Conservation (phyloP, 305 asterid genomes). For the Fraxinus ornus region DNA sequence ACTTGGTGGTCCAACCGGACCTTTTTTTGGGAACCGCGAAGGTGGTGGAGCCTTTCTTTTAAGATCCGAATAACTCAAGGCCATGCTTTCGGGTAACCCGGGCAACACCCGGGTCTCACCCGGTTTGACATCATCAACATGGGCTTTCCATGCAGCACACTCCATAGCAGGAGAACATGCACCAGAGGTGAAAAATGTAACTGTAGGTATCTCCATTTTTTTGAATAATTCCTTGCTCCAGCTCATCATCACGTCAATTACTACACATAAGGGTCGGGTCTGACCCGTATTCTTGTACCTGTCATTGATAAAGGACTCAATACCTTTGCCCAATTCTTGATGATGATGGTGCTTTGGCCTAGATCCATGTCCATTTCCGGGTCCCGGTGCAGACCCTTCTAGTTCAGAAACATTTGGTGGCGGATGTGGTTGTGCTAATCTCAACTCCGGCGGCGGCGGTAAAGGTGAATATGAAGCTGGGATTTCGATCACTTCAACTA, state of each 20-base stretch:
- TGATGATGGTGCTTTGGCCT: constrained; percentile 9
- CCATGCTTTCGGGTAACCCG: constrained; percentile 54
- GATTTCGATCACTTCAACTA: constrained; percentile 38
- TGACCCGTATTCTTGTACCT: constrained; percentile 31
- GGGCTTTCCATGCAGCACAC: constrained; percentile 55
- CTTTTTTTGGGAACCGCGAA: neutral
- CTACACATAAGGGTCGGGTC: constrained; percentile 47
- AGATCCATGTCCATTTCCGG: constrained; percentile 4
- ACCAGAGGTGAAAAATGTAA: constrained; percentile 54
- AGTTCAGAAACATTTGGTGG: neutral
- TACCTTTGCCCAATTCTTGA: constrained; percentile 41
- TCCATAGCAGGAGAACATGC: constrained; percentile 63
- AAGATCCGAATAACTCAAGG: constrained; percentile 40
- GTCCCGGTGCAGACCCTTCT: constrained; percentile 3
- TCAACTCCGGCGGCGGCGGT: constrained; percentile 7
- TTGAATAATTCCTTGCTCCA: constrained; percentile 51
- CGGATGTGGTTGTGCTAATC: constrained; percentile 13
- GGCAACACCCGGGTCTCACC: constrained; percentile 40
- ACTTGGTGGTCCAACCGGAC: constrained; percentile 13
- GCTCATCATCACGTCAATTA: constrained; percentile 70
- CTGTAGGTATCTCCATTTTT: constrained; percentile 41
- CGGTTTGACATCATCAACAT: constrained; percentile 35
- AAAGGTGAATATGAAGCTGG: constrained; percentile 25
- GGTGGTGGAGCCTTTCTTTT: constrained; percentile 16
- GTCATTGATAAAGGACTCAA: constrained; percentile 35